These are phyloP conservation scores for Globisporangium barbulae DNA, from an alignment of 352 stramenopile genomes.

Conservation along the genomic window DNA sequence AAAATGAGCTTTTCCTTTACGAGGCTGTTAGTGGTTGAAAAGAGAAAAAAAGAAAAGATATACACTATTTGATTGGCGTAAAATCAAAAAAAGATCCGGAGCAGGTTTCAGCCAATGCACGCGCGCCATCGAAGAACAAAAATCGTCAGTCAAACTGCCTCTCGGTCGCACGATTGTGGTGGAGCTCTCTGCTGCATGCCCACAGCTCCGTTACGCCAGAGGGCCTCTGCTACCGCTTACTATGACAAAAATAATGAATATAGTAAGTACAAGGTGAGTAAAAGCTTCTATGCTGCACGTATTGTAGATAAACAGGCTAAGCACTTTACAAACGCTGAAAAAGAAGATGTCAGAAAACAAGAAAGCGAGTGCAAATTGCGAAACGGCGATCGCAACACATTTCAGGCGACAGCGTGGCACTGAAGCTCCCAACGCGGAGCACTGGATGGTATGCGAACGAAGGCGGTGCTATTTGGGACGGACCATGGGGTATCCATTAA, in stretches of 20 bases:
- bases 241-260: background rate
- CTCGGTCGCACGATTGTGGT: constrained; percentile 2
- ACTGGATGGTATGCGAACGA: background rate
- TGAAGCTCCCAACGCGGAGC: background rate
- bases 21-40: background rate
- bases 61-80: background rate
- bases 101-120: constrained; percentile 8
- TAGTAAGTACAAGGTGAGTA: background rate
- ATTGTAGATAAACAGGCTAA: background rate
- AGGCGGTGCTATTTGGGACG: background rate
- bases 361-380: background rate
- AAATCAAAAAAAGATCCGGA: constrained; percentile 8
- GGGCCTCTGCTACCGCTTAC: background rate
- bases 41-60: background rate
- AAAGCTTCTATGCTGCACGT: background rate
- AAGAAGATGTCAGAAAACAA: background rate
- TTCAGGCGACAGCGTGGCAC: background rate
- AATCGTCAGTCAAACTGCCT: constrained; percentile 6
- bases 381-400: background rate
- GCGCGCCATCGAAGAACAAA: constrained; percentile 6
- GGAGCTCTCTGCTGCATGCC: background rate
- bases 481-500: background rate
- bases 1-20: too few relatives aligned
- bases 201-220: background rate
- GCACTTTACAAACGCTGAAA: background rate